Evolutionary conservation across 805 yeast genomes (phyloP).

Genomic region (Candida dajiaensis): DNA sequence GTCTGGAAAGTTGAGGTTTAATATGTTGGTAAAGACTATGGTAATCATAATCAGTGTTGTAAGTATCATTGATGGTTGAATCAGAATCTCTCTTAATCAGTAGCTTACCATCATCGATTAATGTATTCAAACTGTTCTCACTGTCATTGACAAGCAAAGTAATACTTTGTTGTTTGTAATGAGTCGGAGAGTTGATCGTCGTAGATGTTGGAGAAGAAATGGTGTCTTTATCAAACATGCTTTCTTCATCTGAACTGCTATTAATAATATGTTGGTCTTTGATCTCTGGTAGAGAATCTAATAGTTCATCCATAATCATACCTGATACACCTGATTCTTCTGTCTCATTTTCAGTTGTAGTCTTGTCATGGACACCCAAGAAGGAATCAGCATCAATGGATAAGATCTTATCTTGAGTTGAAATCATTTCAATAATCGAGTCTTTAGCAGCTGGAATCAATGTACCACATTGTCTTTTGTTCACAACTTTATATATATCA

Average conservation of each 20-base stretch:
- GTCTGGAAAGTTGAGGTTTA: background rate
- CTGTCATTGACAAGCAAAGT: conserved; percentile 14
- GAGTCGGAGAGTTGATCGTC: conserved; percentile 10
- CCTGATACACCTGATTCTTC: conserved; percentile 19
- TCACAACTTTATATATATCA: conserved; percentile 27
- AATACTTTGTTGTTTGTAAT: conserved; percentile 8
- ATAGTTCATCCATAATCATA: conserved; percentile 18
- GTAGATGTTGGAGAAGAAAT: conserved; percentile 8
- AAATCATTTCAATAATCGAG: conserved; percentile 40
- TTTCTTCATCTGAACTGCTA: conserved; percentile 8
- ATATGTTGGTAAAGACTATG: background rate
- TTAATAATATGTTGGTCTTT: conserved; percentile 1
- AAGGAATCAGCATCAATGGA: conserved; percentile 50
- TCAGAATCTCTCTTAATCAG: background rate
- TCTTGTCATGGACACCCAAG: conserved; percentile 47
- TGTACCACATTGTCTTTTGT: conserved; percentile 54
- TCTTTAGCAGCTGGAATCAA: conserved; percentile 54
- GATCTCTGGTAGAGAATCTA: conserved; percentile 10
- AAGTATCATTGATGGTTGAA: conserved; percentile 4
- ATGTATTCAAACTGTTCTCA: conserved; percentile 13
- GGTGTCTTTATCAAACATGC: conserved; percentile 8
- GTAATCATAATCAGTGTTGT: conserved; percentile 9
- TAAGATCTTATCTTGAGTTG: conserved; percentile 34
- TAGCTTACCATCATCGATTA: conserved; percentile 12
- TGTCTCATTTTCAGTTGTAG: conserved; percentile 16